phyloP scores from a whole-genome alignment of 495 filamentous ascomycete species.

The Tuber calosporum region DNA sequence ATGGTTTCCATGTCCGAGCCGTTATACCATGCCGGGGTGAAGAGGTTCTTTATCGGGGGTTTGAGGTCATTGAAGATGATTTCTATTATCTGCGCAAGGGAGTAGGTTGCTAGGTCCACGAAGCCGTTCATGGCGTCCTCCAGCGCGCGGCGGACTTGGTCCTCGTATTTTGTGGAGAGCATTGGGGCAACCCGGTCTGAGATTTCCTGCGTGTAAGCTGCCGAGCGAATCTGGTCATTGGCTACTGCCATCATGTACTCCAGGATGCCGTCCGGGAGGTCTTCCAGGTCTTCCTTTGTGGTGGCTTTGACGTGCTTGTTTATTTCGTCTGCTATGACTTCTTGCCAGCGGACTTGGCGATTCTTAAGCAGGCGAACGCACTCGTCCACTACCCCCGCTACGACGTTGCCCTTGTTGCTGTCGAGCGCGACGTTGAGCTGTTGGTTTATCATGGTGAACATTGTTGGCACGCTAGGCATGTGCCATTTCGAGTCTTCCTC shows the following conservation, averaged over 20 bases:
- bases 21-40: constrained; percentile 80
- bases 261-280: constrained; percentile 44
- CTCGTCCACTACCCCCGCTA: constrained; percentile 86
- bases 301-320: constrained; percentile 57
- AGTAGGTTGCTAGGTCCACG: constrained; percentile 85
- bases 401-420: constrained; percentile 74
- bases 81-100: constrained; percentile 71
- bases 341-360: constrained; percentile 77
- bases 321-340: constrained; percentile 79
- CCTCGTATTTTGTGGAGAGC: constrained; percentile 73
- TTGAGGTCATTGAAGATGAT: constrained; percentile 84
- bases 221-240: constrained; percentile 93
- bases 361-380: constrained; percentile 79
- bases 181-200: constrained; percentile 74
- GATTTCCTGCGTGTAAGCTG: constrained; percentile 49
- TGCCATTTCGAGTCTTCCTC: constrained; percentile 57
- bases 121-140: constrained; percentile 78
- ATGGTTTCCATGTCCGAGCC: constrained; percentile 79
- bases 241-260: constrained; percentile 96
- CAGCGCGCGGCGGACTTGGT: constrained; percentile 53
- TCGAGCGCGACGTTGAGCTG: constrained; percentile 74
- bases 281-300: constrained; percentile 49
- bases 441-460: constrained; percentile 96
- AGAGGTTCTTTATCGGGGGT: constrained; percentile 74
- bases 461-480: constrained; percentile 47